Conservation (phyloP, 345 rosid genomes). For the Populus pruinosa region DNA sequence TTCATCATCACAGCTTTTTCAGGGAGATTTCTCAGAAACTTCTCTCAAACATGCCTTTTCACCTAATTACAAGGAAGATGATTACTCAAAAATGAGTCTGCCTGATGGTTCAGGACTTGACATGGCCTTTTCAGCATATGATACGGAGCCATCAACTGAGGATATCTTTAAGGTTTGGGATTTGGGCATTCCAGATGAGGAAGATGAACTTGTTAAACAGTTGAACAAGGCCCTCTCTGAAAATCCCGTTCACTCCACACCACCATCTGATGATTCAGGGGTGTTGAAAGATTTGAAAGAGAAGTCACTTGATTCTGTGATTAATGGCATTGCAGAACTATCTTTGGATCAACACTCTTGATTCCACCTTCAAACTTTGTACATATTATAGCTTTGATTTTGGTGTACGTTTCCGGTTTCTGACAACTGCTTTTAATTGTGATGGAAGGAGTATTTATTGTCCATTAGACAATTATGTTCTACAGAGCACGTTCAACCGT, state of each 20-base stretch:
- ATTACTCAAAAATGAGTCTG: slow-evolving; percentile 1
- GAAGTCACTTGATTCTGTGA: slow-evolving; percentile 38
- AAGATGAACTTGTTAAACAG: slow-evolving; percentile 47
- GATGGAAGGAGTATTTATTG: neutral
- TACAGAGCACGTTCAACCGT: neutral
- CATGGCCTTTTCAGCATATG: slow-evolving; percentile 12
- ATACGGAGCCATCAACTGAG: slow-evolving; percentile 21
- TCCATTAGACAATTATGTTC: neutral
- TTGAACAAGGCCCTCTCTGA: slow-evolving; percentile 46
- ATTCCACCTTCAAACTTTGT: neutral
- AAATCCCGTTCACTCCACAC: slow-evolving; percentile 14
- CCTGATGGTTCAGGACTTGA: slow-evolving; percentile 18
- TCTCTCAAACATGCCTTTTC: slow-evolving; percentile 31
- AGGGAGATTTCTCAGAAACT: slow-evolving; percentile 25
- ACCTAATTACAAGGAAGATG: slow-evolving; percentile 32
- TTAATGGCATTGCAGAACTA: slow-evolving; percentile 51
- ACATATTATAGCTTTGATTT: neutral
- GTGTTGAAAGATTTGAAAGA: slow-evolving; percentile 27
- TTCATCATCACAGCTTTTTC: slow-evolving; percentile 14
- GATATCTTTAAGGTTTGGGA: slow-evolving; percentile 77
- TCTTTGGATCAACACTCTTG: slow-evolving; percentile 30
- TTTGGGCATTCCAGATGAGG: slow-evolving; percentile 43
- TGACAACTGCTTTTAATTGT: neutral
- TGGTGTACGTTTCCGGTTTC: neutral
- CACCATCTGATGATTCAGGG: slow-evolving; percentile 26